Evolutionary conservation across 306 rosid genomes (phyloP), one percentile per base, ranked within the genome.

Genomic region (Castanea crenata): DNA sequence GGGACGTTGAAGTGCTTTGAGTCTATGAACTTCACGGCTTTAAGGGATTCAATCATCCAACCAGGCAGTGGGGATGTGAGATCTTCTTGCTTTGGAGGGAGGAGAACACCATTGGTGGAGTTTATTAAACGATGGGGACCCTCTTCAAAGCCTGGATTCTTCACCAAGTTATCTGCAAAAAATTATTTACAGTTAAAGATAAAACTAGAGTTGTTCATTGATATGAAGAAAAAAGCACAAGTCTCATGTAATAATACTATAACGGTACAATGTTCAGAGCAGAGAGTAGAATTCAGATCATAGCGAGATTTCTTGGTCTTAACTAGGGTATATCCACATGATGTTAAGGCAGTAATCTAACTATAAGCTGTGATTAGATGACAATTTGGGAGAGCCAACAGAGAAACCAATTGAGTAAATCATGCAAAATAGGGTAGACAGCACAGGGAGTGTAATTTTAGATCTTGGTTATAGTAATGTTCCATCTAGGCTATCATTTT

Each of bases 21-120:
- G 27, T 92, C 96, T 29, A 95, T 90, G 90, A 87, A 91, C 73
- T 92, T 95, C 27, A 92, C 88, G 0, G 98, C 97, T 79, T 91
- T 96, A 18, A 93, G 96, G 12, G 99, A 96, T 76, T 93, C 97
- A 18, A 96, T 91, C 49, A 93, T 90, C 99, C 98, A 96, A 56
- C 94, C 98, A 0, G 96, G 98, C 21, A 96, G 96, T 3, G 99
- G 99, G 25, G 99, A 96, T 29, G 92, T 80, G 15, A 67, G 18
- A 73, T 96, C 99, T 81, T 93, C 87, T 75, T 96, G 99, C 63
- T 79, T 91, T 0, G 99, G 98, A 25, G 98, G 99, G 34, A 96
- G 96, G 55, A 96, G 87, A 1, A 96, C 93, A 72, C 98, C 98
- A 35, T 93, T 85, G 59, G 92, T 80, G 0, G 98, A 90, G 88